Base-by-base conservation (phyloP, 306 rosid species). In the Amphicarpaea edgeworthii region DNA sequence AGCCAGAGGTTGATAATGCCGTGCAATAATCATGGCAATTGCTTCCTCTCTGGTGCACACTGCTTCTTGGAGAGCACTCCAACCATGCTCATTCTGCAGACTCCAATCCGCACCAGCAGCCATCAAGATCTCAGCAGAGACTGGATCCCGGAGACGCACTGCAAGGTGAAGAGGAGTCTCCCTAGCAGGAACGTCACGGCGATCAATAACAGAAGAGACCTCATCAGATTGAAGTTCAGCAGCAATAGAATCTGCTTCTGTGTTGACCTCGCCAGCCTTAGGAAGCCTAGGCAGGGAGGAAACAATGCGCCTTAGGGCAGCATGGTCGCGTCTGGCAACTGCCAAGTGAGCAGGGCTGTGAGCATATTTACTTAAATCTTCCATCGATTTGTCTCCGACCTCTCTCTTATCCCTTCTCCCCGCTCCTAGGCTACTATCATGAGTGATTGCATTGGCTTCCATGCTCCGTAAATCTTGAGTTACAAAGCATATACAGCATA, bases 51-150 rank as follows among this genome's bases (percentile, higher is more conserved):
- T 88, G 8, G 88, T 87, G 83, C 97, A 96, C 19, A 96, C 99
- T 0, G 99, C 99, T 83, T 96, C 99, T 72, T 92, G 99, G 66
- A 96, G 96, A 66, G 99, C 98, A 85, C 96, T 92, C 99, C 99
- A 96, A 72, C 99, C 99, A 61, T 96, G 70, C 82, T 92, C 98
- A 83, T 96, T 96, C 72, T 92, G 99, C 20, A 96, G 87, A 85
- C 97, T 96, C 98, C 97, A 92, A 81, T 96, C 99, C 0, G 96
- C 97, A 84, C 99, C 99, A 28, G 98, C 93, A 12, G 91, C 96
- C 98, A 96, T 92, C 88, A 96, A 81, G 76, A 96, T 90, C 85
- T 96, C 99, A 1, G 98, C 96, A 0, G 98, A 85, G 43, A 71
- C 79, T 14, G 85, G 86, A 78, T 96, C 99, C 81, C 93, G 80